Base-by-base conservation (phyloP, 805 yeast species). In the Jamesozyma gamospora region DNA sequence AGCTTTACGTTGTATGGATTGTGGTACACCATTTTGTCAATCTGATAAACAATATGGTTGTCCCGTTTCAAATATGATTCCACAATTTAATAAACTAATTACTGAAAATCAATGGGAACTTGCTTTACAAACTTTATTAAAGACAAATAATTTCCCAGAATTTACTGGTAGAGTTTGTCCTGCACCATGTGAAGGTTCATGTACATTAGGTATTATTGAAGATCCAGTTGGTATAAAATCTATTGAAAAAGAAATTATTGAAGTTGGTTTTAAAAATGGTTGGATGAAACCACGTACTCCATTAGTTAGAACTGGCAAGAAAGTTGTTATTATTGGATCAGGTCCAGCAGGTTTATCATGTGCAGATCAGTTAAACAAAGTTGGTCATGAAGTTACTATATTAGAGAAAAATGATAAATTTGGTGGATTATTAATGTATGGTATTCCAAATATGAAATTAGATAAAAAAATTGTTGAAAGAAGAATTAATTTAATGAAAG, bases 21-120 rank as follows among this genome's bases (percentile, higher is more conserved):
- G 98, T 72, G 98, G 98, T 71, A 94, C 92, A 53, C 98, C 98
- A 43, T 90, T 90, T 77, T 90, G 98, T 72, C 94, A 90, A 57
- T 82, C 95, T 35, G 97, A 90, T 63, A 83, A 95, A 33, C 33
- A 42, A 13, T 42, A 42, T 34, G 98, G 98, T 44, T 90, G 98
- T 69, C 98, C 98, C 39, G 82, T 90, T 50, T 87, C 96, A 39
- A 90, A 90, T 66, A 79, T 90, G 52, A 90, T 90, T 69, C 98
- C 98, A 47, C 88, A 90, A 66, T 92, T 96, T 90, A 92, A 90
- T 63, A 97, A 88, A 62, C 74, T 92, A 51, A 95, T 90, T 15
- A 90, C 87, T 76, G 76, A 87, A 63, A 90, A 86, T 64, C 78
- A 90, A 59, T 90, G 97, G 97, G 77, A 71, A 56, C 88, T 86